Conservation (phyloP, 2,329 filamentous ascomycete genomes). For the Phialocephala subalpina region DNA sequence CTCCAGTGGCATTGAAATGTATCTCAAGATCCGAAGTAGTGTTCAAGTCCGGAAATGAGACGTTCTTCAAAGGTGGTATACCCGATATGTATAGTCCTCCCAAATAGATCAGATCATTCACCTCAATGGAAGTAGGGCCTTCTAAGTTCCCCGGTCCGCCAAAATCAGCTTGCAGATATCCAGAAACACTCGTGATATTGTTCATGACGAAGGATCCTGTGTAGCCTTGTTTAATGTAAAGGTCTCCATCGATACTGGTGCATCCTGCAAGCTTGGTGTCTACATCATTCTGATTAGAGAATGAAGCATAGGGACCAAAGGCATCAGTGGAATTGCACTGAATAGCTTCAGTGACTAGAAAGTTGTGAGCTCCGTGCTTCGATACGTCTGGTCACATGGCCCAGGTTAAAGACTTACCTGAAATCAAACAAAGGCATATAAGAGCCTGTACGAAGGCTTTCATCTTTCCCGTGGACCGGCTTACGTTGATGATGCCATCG, state of each 20-base stretch:
- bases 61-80: neutral
- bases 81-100: neutral
- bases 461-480: neutral
- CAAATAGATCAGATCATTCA: neutral
- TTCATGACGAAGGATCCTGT: slow-evolving; percentile 11
- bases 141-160: too few relatives aligned
- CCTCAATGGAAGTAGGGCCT: slow-evolving; percentile 9
- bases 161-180: neutral
- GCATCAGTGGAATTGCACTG: neutral
- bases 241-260: slow-evolving; percentile 1
- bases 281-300: slow-evolving; percentile 4
- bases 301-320: neutral
- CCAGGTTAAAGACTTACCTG: neutral
- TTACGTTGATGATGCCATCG: neutral
- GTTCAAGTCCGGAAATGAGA: slow-evolving; percentile 5
- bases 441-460: neutral
- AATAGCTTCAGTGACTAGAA: neutral
- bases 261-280: slow-evolving; percentile 3
- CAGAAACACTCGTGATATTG: slow-evolving; percentile 13
- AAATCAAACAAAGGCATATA: neutral
- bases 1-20: neutral
- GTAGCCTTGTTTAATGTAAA: neutral
- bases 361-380: neutral
- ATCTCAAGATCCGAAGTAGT: neutral
- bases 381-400: neutral